phyloP scores from a whole-genome alignment of 768 basidiomycete genomes.

The Lanmaoa pseudosensibilis region DNA sequence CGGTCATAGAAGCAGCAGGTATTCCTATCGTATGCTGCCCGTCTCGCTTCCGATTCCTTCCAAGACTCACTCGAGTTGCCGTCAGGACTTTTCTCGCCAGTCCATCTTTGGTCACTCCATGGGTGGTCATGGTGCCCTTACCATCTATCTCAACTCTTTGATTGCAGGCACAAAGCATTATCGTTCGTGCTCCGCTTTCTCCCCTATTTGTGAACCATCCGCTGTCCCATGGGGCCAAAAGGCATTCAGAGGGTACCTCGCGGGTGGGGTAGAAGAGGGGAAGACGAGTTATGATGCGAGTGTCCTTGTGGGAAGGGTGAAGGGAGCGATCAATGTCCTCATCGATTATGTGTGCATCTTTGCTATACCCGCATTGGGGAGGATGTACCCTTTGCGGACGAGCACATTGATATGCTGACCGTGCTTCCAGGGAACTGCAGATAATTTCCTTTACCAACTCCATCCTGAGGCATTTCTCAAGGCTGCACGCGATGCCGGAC shows the following conservation, averaged over 20 bases:
- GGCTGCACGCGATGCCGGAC: slow-evolving; percentile 71
- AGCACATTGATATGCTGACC: not conserved
- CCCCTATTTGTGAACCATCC: slow-evolving; percentile 83
- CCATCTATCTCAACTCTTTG: slow-evolving; percentile 77
- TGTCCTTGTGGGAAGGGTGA: slow-evolving; percentile 64
- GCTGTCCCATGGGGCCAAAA: slow-evolving; percentile 90
- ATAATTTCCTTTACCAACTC: slow-evolving; percentile 85
- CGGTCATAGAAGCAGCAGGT: slow-evolving; percentile 67
- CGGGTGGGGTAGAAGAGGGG: slow-evolving; percentile 76
- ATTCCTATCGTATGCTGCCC: slow-evolving; percentile 68
- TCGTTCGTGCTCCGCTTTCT: slow-evolving; percentile 86
- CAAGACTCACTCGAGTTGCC: not conserved
- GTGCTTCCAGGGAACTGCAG: slow-evolving; percentile 62
- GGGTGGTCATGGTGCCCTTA: slow-evolving; percentile 95
- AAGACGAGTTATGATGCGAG: slow-evolving; percentile 78
- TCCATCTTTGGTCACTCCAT: slow-evolving; percentile 97
- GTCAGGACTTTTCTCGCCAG: slow-evolving; percentile 75
- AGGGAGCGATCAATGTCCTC: slow-evolving; percentile 71
- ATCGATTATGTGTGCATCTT: slow-evolving; percentile 74
- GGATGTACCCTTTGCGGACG: not conserved
- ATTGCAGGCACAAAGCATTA: slow-evolving; percentile 58
- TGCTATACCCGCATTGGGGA: not conserved
- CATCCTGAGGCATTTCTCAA: slow-evolving; percentile 86
- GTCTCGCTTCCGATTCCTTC: not conserved
- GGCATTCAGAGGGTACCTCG: slow-evolving; percentile 84